Evolutionary conservation across 2,329 filamentous ascomycete species (phyloP), one percentile per base, ranked within the genome.

Genomic region (Colletotrichum horii): DNA sequence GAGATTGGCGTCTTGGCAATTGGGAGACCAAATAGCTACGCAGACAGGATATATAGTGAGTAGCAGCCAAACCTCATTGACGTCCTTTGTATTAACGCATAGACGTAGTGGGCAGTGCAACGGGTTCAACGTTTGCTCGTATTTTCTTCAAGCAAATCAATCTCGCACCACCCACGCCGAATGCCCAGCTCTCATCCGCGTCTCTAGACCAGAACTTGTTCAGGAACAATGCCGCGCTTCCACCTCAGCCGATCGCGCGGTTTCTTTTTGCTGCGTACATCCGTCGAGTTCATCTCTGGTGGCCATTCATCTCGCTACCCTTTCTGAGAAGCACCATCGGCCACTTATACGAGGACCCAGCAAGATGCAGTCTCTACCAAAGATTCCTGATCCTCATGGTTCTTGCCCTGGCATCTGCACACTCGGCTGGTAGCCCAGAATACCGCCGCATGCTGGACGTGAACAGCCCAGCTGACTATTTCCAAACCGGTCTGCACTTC

Each of bases 111-210:
- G 79, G 78, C 2, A 79, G 78, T 34, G 78, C 79, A 15, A 74
- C 79, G 12, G 79, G 79, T 4, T 80, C 79, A 36, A 80, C 79
- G 5, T 80, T 80, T 70, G 78, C 78, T 9, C 78, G 79, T 6
- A 80, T 79, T 15, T 80, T 80, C 61, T 80, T 80, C 73, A 80
- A 79, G 56, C 78, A 79, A 24, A 71, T 80, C 16, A 65, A 78
- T 19, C 62, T 80, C 11, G 36, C 9, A 15, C 28, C 12, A 15
- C 58, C 70, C 8, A n/a, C 71, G 12, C 16, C 64, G 28, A 15
- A 11, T 15, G 9, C 38, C 11, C 60, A 48, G n/a, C 24, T 19
- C 2, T 28, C 55, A 24, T 8, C 34, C 22, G 22, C 70, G 32
- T 22, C 14, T 11, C 7, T 65, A 19, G 26, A 60, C 19, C 34